Base-by-base conservation (phyloP, 495 filamentous ascomycete genomes). In the Podospora comata region DNA sequence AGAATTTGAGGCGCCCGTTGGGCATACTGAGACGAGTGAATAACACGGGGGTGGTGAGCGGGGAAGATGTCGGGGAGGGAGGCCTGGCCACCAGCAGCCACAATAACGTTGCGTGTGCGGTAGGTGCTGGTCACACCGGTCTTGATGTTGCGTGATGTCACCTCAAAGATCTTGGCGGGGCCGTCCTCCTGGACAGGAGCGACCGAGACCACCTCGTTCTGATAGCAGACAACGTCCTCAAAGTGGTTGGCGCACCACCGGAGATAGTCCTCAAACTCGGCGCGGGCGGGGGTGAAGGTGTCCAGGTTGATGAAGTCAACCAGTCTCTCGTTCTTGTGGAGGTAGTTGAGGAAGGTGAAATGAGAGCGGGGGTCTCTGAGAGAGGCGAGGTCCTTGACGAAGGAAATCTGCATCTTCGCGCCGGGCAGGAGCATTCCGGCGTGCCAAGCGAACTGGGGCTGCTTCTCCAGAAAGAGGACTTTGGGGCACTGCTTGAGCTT, bases 401-500 rank as follows among this genome's bases (percentile, higher is more conserved):
- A 99, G 39, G 92, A 94, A 67, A 99, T 97, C 78, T 99, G 94
- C 94, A 99, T 99, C 76, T 90, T 91, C 15, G 93, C 91, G 60
- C 92, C 92, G 0, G 93, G 92, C 1, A 99, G 86, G 65, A 97
- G 85, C 94, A 99, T 99, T 48, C 94, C 94, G 3, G 90, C 87
- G 77, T 99, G 94, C 94, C 94, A 97, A 62, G 88, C 86, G 73
- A 97, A 99, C 56, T 86, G 80, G 26, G 83, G 73, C 80, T 99
- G 94, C 68, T 89, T 89, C 80, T 97, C 94, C 23, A 97, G 77
- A 79, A 97, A 97, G 55, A 89, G 82, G 4, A 94, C 88, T 72
- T 90, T 92, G 34, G 91, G 92, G 2, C 74, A 55, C 19, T 75
- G 75, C 62, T 71, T 66, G 48, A 79, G 61, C 75, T 65, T 81